Conservation (phyloP, 805 yeast species). For the Lipomyces mesembrius region DNA sequence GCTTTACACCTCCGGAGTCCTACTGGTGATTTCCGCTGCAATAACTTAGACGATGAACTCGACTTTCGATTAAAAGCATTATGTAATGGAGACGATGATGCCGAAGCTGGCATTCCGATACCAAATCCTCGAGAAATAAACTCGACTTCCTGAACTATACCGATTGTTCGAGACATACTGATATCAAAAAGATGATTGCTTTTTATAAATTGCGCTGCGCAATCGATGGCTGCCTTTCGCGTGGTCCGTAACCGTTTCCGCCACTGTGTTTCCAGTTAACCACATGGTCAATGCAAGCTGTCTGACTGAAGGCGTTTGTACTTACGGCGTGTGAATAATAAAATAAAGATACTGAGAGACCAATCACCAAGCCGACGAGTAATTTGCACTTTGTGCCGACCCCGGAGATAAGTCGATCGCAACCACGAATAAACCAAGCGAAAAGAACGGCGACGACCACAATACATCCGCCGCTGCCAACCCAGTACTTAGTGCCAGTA, state of each 20-base stretch:
- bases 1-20: slow-evolving; percentile 25
- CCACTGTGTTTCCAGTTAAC: slow-evolving; percentile 20
- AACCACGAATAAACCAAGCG: slow-evolving; percentile 39
- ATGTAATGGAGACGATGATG: background rate
- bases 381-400: slow-evolving; percentile 18
- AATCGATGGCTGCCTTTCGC: slow-evolving; percentile 20
- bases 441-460: slow-evolving; percentile 45
- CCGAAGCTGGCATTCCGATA: background rate
- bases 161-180: slow-evolving; percentile 29
- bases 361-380: slow-evolving; percentile 24
- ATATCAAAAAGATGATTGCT: slow-evolving; percentile 36
- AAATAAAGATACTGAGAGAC: slow-evolving; percentile 25
- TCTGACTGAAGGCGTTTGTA: background rate
- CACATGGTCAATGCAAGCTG: background rate
- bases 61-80: background rate
- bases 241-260: slow-evolving; percentile 34
- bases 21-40: slow-evolving; percentile 1
- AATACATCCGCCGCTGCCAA: slow-evolving; percentile 47
- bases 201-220: slow-evolving; percentile 30
- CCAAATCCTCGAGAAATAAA: slow-evolving; percentile 32
- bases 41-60: background rate
- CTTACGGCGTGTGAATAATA: slow-evolving; percentile 33
- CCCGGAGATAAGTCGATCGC: slow-evolving; percentile 9
- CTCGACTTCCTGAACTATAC: slow-evolving; percentile 38
- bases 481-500: slow-evolving; percentile 38